These are phyloP conservation scores for Debaryomyces coudertii DNA, from an alignment of 1,139 yeast genomes.

Conservation along the genomic window DNA sequence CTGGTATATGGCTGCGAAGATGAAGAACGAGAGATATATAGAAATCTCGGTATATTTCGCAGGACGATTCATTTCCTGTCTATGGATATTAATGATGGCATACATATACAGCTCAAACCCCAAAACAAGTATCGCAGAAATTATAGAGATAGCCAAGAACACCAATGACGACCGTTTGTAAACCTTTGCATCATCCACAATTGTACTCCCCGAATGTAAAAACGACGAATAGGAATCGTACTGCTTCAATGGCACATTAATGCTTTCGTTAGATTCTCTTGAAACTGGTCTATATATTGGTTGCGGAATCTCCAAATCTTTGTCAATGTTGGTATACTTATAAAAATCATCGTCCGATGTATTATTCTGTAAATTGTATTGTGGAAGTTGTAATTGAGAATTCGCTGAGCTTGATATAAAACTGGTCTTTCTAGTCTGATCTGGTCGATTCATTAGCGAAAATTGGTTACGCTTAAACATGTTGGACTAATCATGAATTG, in stretches of 20 bases:
- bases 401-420: not conserved
- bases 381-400: not conserved
- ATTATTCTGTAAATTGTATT: not conserved
- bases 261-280: not conserved
- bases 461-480: not conserved
- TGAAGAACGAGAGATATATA: conserved; percentile 29
- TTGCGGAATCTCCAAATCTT: not conserved
- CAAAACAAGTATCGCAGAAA: conserved; percentile 34
- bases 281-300: conserved; percentile 3
- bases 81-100: conserved; percentile 39
- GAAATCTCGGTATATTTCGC: conserved; percentile 27
- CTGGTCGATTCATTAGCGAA: not conserved
- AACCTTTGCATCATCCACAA: conserved; percentile 9
- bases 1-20: conserved; percentile 38
- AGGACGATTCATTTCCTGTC: conserved; percentile 20
- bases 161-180: conserved; percentile 21
- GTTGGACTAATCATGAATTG: not conserved
- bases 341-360: conserved; percentile 11
- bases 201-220: not conserved
- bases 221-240: not conserved
- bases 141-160: conserved; percentile 31
- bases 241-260: not conserved
- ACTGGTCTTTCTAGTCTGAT: not conserved
- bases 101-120: conserved; percentile 38
- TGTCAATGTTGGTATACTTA: conserved; percentile 10